A percentile compares a stretch with the other conserved stretches of the same genome.
These are phyloP conservation scores for Cordyceps javanica DNA, from an alignment of 2,329 filamentous ascomycete genomes.

Conservation along the genomic window DNA sequence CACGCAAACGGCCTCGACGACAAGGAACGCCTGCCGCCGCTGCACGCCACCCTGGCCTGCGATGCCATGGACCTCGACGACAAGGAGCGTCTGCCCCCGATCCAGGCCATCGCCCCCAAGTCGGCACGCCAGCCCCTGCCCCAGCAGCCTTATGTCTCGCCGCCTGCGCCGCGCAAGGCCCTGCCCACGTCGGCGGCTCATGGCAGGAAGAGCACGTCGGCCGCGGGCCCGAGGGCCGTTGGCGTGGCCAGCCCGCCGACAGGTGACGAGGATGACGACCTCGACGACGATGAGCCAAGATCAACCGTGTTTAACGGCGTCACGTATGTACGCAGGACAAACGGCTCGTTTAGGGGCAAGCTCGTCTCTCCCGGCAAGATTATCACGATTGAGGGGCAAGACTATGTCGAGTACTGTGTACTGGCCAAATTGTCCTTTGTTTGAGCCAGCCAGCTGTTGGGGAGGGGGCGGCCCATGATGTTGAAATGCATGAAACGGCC, in stretches of 20 bases:
- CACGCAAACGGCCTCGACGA: neutral
- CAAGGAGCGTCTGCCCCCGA: slow-evolving; percentile 7
- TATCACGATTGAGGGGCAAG: slow-evolving; percentile 12
- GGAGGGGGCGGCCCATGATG: neutral
- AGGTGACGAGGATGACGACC: slow-evolving; percentile 1
- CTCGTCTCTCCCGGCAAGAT: slow-evolving; percentile 12
- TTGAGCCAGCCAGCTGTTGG: too few species aligned
- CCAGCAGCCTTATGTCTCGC: neutral
- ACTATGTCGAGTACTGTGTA: slow-evolving; percentile 13
- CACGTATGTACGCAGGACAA: slow-evolving; percentile 3
- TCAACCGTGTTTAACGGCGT: slow-evolving; percentile 1
- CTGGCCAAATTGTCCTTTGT: slow-evolving; percentile 10
- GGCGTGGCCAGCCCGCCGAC: neutral
- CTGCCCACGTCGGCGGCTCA: neutral
- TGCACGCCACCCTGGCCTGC: slow-evolving; percentile 5
- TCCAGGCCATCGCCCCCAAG: neutral
- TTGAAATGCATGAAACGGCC: slow-evolving; percentile 1
- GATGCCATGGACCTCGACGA: slow-evolving; percentile 10
- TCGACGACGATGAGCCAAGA: neutral
- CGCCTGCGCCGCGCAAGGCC: neutral
- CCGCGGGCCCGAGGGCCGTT: neutral
- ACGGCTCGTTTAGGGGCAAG: slow-evolving; percentile 6
- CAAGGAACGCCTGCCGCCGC: slow-evolving; percentile 1
- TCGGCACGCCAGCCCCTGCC: neutral
- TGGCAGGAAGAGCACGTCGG: neutral